These are phyloP conservation scores for Raphanus hybrid DNA, from an alignment of 441 rosid genomes.

Conservation along the genomic window DNA sequence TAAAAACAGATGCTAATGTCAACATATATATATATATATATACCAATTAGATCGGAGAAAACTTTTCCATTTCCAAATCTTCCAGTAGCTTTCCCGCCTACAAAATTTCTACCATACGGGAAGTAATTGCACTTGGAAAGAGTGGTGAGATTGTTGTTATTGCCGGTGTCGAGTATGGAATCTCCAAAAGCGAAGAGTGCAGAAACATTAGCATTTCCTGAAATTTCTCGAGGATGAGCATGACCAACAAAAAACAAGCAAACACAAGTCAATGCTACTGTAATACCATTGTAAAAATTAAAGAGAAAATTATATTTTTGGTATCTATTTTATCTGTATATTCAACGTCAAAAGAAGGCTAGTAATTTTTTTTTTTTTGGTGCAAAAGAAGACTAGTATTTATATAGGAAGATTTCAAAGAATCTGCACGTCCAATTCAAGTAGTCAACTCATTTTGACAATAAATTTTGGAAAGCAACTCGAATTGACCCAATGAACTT, in stretches of 20 bases:
- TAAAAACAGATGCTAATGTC: background rate
- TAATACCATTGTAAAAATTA: slow-evolving; percentile 8
- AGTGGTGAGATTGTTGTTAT: slow-evolving; percentile 22
- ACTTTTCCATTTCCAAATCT: slow-evolving; percentile 43
- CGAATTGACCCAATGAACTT: background rate
- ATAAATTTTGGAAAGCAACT: background rate
- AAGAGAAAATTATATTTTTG: slow-evolving; percentile 11
- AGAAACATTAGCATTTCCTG: slow-evolving; percentile 32
- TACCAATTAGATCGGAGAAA: slow-evolving; percentile 31
- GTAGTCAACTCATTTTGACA: background rate
- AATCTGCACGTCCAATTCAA: background rate
- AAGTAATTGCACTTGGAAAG: slow-evolving; percentile 24
- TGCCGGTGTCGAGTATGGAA: slow-evolving; percentile 37
- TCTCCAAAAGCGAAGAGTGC: slow-evolving; percentile 42
- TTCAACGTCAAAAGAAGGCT: background rate
- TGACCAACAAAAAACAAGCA: slow-evolving; percentile 8
- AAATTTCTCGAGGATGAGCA: slow-evolving; percentile 8
- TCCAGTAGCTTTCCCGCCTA: slow-evolving; percentile 27
- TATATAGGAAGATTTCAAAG: slow-evolving; percentile 4
- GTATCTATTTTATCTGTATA: background rate
- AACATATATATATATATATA: background rate
- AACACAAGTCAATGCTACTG: slow-evolving; percentile 2
- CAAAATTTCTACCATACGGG: slow-evolving; percentile 36
- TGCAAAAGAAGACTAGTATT: no score
- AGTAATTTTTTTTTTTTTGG: no score